Base-by-base conservation (phyloP, 441 rosid genomes). In the Corymbia citriodora region DNA sequence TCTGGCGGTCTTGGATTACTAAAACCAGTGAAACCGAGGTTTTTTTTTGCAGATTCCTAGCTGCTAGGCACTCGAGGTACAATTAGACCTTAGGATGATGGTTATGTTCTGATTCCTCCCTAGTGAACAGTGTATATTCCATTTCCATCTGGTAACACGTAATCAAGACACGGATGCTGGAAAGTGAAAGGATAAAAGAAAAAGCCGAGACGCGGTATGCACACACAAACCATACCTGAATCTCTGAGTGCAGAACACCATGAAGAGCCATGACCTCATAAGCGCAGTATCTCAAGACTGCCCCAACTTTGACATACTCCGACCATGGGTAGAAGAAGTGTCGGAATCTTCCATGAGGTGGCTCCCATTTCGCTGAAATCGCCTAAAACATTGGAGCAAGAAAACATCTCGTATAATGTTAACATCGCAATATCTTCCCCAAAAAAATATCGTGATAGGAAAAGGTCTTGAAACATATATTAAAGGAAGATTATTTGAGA, bases 251-350 rank as follows among this genome's bases (percentile, higher is more conserved):
- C 50, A 95, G 92, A 74, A 96, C 96, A 88, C 98, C 96, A 89
- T 95, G 98, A 88, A 95, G 95, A 48, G 98, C 95, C 98, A 95
- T 95, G 90, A 96, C 96, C 87, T 96, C 96, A 87, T 95, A 95
- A 72, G 97, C 95, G 91, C 97, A 96, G 87, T 93, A 94, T 89
- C 94, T 87, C 52, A 95, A 88, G 88, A 95, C 95, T 21, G 95
- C 95, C 61, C 96, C 98, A 40, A 95, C 98, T 91, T 94, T 95
- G 85, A 95, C 97, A 59, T 95, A 95, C 91, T 95, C 95, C 16
- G 96, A 90, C 98, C 98, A 96, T 79, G 98, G 96, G 90, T 95
- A 95, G 89, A 94, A 94, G 92, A 95, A 95, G 92, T 93, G 95
- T 27, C 89, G 79, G 89, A 95, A 95, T 92, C 95, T 93, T 53